Percentiles rank a stretch among this genome's conserved stretches.
These are phyloP conservation scores for Candida boleticola DNA, from an alignment of 805 yeast genomes.

Conservation along the genomic window DNA sequence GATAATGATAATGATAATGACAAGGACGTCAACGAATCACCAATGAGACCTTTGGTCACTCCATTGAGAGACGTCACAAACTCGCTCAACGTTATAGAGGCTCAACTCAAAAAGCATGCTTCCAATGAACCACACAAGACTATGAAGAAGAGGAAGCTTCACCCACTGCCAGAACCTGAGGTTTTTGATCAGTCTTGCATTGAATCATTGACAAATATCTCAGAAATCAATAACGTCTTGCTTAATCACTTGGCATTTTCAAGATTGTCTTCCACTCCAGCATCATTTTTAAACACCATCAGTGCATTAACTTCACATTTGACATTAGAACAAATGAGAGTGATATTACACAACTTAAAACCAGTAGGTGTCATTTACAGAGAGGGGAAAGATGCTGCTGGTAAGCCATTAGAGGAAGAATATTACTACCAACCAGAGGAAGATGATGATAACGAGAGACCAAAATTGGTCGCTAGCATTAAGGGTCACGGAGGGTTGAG, in stretches of 20 bases:
- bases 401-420: constrained; percentile 90
- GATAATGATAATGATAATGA: constrained; percentile 3
- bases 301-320: constrained; percentile 52
- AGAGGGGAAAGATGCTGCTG: constrained; percentile 94
- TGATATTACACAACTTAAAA: constrained; percentile 41
- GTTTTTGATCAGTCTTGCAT: constrained; percentile 23
- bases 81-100: constrained; percentile 29
- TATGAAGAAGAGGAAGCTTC: background rate
- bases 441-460: constrained; percentile 72
- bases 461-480: constrained; percentile 64
- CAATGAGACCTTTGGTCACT: constrained; percentile 13
- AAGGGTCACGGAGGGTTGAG: constrained; percentile 82
- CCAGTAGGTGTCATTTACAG: constrained; percentile 89
- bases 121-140: constrained; percentile 9
- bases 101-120: constrained; percentile 18
- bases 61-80: constrained; percentile 29
- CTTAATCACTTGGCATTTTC: constrained; percentile 89
- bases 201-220: constrained; percentile 29
- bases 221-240: constrained; percentile 61
- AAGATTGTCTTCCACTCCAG: constrained; percentile 81
- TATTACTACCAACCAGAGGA: constrained; percentile 86
- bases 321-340: constrained; percentile 42
- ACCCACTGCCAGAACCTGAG: constrained; percentile 9
- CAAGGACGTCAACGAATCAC: background rate
- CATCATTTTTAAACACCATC: constrained; percentile 65